Evolutionary conservation across 2,329 filamentous ascomycete genomes (phyloP).

Genomic region (Gyromitra esculenta): DNA sequence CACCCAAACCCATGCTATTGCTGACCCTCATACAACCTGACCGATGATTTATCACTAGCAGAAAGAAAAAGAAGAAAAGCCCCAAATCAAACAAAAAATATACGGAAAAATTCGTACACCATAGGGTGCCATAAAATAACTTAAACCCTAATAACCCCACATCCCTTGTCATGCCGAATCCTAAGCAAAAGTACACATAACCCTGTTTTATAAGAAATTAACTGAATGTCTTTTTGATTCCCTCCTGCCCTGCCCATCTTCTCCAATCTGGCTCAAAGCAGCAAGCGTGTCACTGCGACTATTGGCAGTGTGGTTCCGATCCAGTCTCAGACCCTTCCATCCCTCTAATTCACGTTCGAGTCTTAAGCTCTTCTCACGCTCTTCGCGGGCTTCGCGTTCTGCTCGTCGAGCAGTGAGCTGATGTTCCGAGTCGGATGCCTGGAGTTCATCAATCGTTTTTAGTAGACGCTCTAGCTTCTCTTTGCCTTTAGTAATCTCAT

Average conservation of each 20-base stretch:
- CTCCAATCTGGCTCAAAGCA: slow-evolving; percentile 52
- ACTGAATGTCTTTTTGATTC: slow-evolving; percentile 53
- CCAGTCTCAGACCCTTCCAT: slow-evolving; percentile 76
- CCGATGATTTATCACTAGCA: not conserved
- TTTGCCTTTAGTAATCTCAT: slow-evolving; percentile 84
- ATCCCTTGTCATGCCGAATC: slow-evolving; percentile 17
- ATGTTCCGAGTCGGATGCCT: slow-evolving; percentile 81
- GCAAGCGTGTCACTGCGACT: slow-evolving; percentile 51
- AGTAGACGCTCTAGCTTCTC: slow-evolving; percentile 93
- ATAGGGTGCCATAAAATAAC: slow-evolving; percentile 24
- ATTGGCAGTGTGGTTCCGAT: slow-evolving; percentile 61
- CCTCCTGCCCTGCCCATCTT: slow-evolving; percentile 46
- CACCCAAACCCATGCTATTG: slow-evolving; percentile 11
- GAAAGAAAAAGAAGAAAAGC: not conserved
- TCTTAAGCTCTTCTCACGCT: slow-evolving; percentile 79
- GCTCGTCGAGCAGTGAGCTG: slow-evolving; percentile 85
- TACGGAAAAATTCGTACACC: slow-evolving; percentile 30
- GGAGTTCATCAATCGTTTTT: slow-evolving; percentile 90
- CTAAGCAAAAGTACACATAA: slow-evolving; percentile 26
- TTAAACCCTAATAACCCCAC: slow-evolving; percentile 27
- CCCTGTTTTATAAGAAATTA: slow-evolving; percentile 52
- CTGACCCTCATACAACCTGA: slow-evolving; percentile 1
- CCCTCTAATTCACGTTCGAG: slow-evolving; percentile 90
- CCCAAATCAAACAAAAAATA: slow-evolving; percentile 11
- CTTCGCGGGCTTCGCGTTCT: slow-evolving; percentile 88